phyloP scores from a whole-genome alignment of 2,329 filamentous ascomycete genomes.

The Sporothrix brunneoviolacea region DNA sequence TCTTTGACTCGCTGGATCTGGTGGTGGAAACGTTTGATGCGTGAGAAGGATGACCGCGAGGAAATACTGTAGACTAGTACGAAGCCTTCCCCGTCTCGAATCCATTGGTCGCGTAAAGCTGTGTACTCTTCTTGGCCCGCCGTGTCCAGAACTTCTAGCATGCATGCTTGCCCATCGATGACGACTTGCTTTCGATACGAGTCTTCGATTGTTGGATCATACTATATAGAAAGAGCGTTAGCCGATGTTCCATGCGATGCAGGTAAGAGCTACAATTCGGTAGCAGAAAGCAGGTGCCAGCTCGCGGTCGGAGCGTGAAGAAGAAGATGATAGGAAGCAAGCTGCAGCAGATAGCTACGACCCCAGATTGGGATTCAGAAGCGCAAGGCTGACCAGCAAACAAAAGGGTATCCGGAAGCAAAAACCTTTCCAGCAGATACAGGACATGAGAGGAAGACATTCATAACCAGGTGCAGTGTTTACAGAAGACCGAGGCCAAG shows the following conservation, averaged over 20 bases:
- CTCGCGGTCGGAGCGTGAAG: neutral
- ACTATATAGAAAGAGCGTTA: slow-evolving; percentile 38
- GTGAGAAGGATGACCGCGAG: slow-evolving; percentile 86
- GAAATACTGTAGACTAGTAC: slow-evolving; percentile 98
- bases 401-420: too few relatives aligned
- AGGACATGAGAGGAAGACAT: too few relatives aligned
- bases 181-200: slow-evolving; percentile 85
- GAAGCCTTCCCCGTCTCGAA: slow-evolving; percentile 94
- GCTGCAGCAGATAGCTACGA: too few relatives aligned
- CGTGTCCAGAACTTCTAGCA: slow-evolving; percentile 95
- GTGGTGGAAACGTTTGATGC: slow-evolving; percentile 92
- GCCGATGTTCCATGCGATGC: neutral
- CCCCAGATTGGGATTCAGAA: too few relatives aligned
- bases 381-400: too few relatives aligned
- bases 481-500: too few relatives aligned
- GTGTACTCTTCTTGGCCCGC: slow-evolving; percentile 99
- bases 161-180: slow-evolving; percentile 91
- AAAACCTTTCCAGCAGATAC: too few relatives aligned
- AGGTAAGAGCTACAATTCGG: neutral
- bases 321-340: too few relatives aligned
- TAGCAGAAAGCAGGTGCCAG: slow-evolving; percentile 1
- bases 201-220: slow-evolving; percentile 83
- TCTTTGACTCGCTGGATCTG: slow-evolving; percentile 98
- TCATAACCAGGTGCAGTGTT: too few relatives aligned
- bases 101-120: slow-evolving; percentile 94